phyloP scores from a whole-genome alignment of 257 asterid species.

The Solanum megistacrolobum region DNA sequence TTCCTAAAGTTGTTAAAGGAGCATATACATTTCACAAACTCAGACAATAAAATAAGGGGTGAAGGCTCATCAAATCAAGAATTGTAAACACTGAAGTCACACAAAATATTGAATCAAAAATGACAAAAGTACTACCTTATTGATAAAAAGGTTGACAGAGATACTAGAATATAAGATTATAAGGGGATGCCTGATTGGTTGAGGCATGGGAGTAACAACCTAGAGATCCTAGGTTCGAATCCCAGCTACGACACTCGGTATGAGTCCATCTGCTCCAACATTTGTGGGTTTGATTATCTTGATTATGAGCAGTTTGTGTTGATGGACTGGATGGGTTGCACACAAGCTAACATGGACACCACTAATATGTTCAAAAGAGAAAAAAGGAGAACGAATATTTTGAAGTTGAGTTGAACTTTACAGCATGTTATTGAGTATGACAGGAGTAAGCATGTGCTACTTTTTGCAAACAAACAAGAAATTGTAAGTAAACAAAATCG shows the following conservation, averaged over 20 bases:
- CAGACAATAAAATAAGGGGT: neutral
- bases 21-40: neutral
- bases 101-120: neutral
- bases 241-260: neutral
- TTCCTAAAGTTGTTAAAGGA: neutral
- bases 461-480: neutral
- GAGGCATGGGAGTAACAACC: neutral
- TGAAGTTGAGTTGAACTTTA: neutral
- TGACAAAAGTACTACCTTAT: neutral
- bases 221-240: neutral
- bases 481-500: neutral
- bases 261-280: neutral
- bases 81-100: neutral
- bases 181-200: neutral
- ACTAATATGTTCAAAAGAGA: neutral
- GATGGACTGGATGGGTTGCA: neutral
- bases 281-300: neutral
- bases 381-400: neutral
- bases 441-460: neutral
- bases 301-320: neutral
- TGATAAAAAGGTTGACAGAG: neutral
- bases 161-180: neutral
- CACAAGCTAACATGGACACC: neutral
- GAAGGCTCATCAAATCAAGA: neutral
- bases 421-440: neutral